Conservation (phyloP, 2,329 filamentous ascomycete species). For the Paraconiothyrium brasiliense region DNA sequence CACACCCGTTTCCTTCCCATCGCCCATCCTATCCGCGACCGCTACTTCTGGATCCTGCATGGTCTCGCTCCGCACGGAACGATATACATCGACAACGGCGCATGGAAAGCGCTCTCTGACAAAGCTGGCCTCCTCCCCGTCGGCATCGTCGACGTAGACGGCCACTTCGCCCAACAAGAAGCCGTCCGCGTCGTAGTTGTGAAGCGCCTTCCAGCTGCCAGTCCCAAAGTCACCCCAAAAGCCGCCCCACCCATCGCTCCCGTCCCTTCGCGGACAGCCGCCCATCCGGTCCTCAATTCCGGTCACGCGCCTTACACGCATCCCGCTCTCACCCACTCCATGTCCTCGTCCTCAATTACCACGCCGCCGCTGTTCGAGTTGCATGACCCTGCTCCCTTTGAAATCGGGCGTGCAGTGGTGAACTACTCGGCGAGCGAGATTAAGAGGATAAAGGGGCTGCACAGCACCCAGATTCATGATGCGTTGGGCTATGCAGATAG, state of each 20-base stretch:
- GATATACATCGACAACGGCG: constrained; percentile 91
- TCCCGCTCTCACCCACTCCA: constrained; percentile 22
- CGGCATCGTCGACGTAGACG: constrained; percentile 89
- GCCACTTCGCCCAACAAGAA: constrained; percentile 90
- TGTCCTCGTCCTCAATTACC: constrained; percentile 24
- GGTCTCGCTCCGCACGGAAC: constrained; percentile 90
- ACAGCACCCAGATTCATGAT: constrained; percentile 81
- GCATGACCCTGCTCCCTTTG: constrained; percentile 57
- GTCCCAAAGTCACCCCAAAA: constrained; percentile 20
- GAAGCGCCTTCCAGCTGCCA: constrained; percentile 57
- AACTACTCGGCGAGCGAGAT: constrained; percentile 94
- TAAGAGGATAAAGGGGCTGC: constrained; percentile 80
- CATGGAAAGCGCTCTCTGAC: constrained; percentile 78
- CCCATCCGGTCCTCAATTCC: constrained; percentile 19
- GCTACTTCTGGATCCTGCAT: constrained; percentile 97
- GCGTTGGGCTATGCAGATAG: constrained; percentile 91
- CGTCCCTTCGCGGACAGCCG: constrained; percentile 31
- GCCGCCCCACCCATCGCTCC: constrained; percentile 26
- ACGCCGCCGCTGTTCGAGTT: constrained; percentile 38
- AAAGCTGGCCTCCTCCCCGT: constrained; percentile 90
- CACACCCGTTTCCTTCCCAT: constrained; percentile 95
- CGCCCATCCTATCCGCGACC: constrained; percentile 83
- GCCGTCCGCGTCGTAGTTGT: constrained; percentile 87
- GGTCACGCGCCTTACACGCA: constrained; percentile 15
- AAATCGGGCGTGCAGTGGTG: constrained; percentile 88